Evolutionary conservation across 768 basidiomycete genomes (phyloP), one percentile per base, ranked within the genome.

Genomic region (Tulasnella sp.): DNA sequence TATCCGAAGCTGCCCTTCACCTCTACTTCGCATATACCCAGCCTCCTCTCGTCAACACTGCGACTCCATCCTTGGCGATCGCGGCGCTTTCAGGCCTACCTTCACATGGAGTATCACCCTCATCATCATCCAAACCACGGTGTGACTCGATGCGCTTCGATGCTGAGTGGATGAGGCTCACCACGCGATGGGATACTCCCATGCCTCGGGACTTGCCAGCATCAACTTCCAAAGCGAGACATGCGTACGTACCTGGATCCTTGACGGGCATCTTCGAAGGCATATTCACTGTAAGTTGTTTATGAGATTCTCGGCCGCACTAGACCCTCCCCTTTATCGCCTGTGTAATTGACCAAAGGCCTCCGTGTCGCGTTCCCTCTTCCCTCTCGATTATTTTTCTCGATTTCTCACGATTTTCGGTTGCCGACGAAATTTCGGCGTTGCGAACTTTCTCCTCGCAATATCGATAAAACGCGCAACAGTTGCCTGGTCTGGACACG

Each of bases 211-310:
- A 61, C 26, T 44, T 67, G 7, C 69, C 70, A 0, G 65, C 71
- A 29, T 68, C 66, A 54, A 71, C 70, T 15, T 63, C 60, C 8
- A 70, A 15, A 38, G 34, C 34, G 15, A 38, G 34, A 15, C 34
- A 15, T 38, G 15, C 72, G 21, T 83, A 80, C 67, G 73, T 73
- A 2, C 75, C 75, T 0, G 85, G 84, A 4, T 66, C 73, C 2
- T 71, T 85, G 64, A 69, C 68, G 21, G 84, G 84, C 2, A 70
- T 78, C 4, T 86, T 80, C 82, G 76, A 82, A 61, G 85, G 86
- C 3, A 73, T 80, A 19, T 75, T 84, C 69, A 70, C 81, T 56
- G 84, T 85, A 55, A 61, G 82, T 77, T 4, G 21, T 41, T 54
- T 8, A 59, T 48, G 42, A 58, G 56, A 15, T 54, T 23, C 19